These are phyloP conservation scores for Penstemon eatonii DNA, from an alignment of 257 asterid species.

Conservation along the genomic window DNA sequence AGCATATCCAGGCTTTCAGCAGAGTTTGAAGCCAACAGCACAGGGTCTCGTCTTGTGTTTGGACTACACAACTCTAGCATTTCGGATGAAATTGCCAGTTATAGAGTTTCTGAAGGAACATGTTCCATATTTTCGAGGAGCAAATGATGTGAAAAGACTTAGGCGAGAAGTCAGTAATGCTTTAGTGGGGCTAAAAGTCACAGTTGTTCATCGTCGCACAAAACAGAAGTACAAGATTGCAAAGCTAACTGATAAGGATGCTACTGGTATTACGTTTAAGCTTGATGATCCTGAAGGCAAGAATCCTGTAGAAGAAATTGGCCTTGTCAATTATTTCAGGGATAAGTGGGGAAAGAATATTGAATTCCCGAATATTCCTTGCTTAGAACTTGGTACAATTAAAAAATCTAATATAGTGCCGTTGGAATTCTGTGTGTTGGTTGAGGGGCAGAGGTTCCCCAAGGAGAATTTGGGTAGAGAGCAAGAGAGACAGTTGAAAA, in stretches of 20 bases:
- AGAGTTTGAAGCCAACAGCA: slow-evolving; percentile 61
- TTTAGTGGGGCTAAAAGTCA: slow-evolving; percentile 60
- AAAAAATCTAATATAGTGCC: slow-evolving; percentile 44
- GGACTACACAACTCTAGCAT: slow-evolving; percentile 57
- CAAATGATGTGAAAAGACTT: slow-evolving; percentile 26
- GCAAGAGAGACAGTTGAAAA: slow-evolving; percentile 38
- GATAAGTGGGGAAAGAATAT: slow-evolving; percentile 50
- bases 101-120: slow-evolving; percentile 44
- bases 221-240: slow-evolving; percentile 52
- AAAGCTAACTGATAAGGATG: slow-evolving; percentile 24
- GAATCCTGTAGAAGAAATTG: slow-evolving; percentile 18
- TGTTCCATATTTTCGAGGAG: slow-evolving; percentile 25
- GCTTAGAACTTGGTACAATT: slow-evolving; percentile 53
- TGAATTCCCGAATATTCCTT: slow-evolving; percentile 43
- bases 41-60: slow-evolving; percentile 58
- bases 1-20: slow-evolving; percentile 56
- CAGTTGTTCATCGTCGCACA: slow-evolving; percentile 56
- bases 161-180: slow-evolving; percentile 19
- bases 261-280: slow-evolving; percentile 35
- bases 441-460: slow-evolving; percentile 62
- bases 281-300: slow-evolving; percentile 40
- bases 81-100: slow-evolving; percentile 50
- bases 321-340: slow-evolving; percentile 49
- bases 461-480: slow-evolving; percentile 50
- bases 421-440: slow-evolving; percentile 64